Conservation (phyloP, 768 basidiomycete genomes). For the Boletus rubescentipes region DNA sequence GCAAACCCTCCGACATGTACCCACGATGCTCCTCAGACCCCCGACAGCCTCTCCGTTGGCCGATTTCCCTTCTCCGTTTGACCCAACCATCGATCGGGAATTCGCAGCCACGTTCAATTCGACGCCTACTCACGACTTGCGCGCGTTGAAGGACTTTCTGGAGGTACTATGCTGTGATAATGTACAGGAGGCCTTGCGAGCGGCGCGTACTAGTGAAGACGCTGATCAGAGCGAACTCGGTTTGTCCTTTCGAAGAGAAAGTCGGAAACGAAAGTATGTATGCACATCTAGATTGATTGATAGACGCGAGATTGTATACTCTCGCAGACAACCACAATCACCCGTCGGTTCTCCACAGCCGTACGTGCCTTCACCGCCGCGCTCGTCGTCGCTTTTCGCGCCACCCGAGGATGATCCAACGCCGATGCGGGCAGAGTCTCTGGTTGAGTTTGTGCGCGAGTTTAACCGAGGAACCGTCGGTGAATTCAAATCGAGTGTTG, state of each 20-base stretch:
- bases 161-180: conserved; percentile 48
- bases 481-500: conserved; percentile 11
- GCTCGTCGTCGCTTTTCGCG: conserved; percentile 43
- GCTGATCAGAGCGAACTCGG: conserved; percentile 51
- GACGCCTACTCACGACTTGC: conserved; percentile 41
- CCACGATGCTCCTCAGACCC: conserved; percentile 43
- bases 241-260: conserved; percentile 45
- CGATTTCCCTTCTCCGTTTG: conserved; percentile 30
- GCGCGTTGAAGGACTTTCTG: conserved; percentile 47
- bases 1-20: conserved; percentile 45
- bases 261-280: conserved; percentile 57
- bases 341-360: conserved; percentile 61
- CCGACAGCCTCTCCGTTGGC: conserved; percentile 27
- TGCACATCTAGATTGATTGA: not conserved
- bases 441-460: conserved; percentile 55
- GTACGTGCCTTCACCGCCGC: conserved; percentile 44
- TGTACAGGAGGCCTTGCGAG: conserved; percentile 57
- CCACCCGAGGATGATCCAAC: conserved; percentile 34
- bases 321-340: conserved; percentile 47
- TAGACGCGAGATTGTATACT: not conserved
- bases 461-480: conserved; percentile 44
- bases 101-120: conserved; percentile 29
- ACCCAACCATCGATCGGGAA: conserved; percentile 27
- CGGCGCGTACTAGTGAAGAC: conserved; percentile 55
- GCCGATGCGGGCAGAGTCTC: conserved; percentile 43